phyloP scores from a whole-genome alignment of 371 early-diverging fungal species.

The Syncephalastrum monosporum region DNA sequence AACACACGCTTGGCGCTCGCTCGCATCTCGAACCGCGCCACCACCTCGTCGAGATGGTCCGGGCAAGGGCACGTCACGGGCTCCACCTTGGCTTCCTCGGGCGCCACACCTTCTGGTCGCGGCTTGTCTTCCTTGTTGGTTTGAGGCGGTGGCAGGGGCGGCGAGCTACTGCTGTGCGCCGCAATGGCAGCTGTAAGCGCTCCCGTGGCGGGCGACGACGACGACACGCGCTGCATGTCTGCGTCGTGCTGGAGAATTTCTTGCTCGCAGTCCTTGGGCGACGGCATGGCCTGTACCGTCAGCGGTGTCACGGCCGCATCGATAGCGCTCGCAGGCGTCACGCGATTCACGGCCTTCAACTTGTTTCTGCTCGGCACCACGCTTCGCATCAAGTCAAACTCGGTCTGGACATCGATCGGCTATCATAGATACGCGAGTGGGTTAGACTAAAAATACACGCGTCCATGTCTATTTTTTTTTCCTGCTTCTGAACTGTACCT shows the following conservation, averaged over 20 bases:
- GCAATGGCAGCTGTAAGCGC: conserved; percentile 37
- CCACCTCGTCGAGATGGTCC: conserved; percentile 65
- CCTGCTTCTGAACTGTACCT: not conserved
- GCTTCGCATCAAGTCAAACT: conserved; percentile 28
- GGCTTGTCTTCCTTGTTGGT: conserved; percentile 1
- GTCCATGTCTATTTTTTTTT: not conserved
- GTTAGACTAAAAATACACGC: not conserved
- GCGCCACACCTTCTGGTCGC: conserved; percentile 26
- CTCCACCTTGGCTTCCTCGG: too few relatives aligned
- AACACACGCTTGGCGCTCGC: conserved; percentile 58
- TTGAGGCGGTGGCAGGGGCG: not conserved
- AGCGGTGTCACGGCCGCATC: conserved; percentile 35
- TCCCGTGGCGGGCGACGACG: conserved; percentile 30
- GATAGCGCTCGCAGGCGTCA: conserved; percentile 28
- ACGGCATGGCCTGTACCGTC: conserved; percentile 36
- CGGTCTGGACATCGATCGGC: conserved; percentile 15
- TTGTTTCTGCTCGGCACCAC: conserved; percentile 15
- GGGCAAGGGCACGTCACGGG: conserved; percentile 63
- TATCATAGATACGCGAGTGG: not conserved
- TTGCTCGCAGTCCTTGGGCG: conserved; percentile 6
- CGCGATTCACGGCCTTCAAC: conserved; percentile 8
- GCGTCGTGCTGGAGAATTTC: not conserved
- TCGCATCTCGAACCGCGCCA: conserved; percentile 43
- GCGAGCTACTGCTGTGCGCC: conserved; percentile 8
- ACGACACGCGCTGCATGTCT: too few relatives aligned